phyloP scores from a whole-genome alignment of 106 monocot species.

The Xerophyta viscosa region DNA sequence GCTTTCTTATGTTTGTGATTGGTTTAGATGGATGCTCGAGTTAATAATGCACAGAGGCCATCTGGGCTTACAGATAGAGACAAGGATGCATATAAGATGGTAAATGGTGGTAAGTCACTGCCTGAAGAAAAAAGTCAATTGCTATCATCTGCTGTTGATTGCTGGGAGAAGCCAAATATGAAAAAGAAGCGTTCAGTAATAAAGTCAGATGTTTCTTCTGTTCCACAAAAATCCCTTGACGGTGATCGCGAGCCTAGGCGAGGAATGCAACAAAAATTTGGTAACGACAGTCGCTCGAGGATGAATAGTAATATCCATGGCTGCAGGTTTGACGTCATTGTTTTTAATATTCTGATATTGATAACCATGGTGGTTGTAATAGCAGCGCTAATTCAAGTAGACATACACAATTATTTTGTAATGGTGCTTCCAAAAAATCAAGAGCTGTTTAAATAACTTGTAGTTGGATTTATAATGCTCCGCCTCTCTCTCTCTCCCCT shows the following conservation, averaged over 20 bases:
- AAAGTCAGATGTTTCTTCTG: conserved; percentile 38
- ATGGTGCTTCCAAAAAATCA: too few species aligned
- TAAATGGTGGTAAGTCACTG: conserved; percentile 16
- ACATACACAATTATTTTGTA: too few species aligned
- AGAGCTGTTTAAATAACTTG: too few species aligned
- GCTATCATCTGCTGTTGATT: conserved; percentile 22
- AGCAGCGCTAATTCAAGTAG: too few species aligned
- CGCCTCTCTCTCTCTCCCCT: too few species aligned
- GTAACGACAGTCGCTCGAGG: conserved; percentile 31
- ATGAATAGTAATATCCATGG: conserved; percentile 15
- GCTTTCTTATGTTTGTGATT: background rate
- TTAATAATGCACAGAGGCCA: conserved; percentile 20
- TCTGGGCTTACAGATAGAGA: conserved; percentile 35
- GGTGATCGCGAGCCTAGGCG: conserved; percentile 42
- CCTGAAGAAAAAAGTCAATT: conserved; percentile 35
- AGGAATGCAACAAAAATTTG: conserved; percentile 40
- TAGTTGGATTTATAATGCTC: too few species aligned
- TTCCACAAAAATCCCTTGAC: conserved; percentile 26
- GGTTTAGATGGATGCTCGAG: conserved; percentile 47
- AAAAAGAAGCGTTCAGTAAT: conserved; percentile 57
- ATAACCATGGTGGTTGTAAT: background rate
- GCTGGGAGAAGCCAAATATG: conserved; percentile 58
- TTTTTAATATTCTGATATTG: background rate
- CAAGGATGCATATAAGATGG: conserved; percentile 33
- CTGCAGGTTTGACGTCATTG: conserved; percentile 28